phyloP scores from a whole-genome alignment of 345 rosid genomes.

The Toxicodendron radicans region DNA sequence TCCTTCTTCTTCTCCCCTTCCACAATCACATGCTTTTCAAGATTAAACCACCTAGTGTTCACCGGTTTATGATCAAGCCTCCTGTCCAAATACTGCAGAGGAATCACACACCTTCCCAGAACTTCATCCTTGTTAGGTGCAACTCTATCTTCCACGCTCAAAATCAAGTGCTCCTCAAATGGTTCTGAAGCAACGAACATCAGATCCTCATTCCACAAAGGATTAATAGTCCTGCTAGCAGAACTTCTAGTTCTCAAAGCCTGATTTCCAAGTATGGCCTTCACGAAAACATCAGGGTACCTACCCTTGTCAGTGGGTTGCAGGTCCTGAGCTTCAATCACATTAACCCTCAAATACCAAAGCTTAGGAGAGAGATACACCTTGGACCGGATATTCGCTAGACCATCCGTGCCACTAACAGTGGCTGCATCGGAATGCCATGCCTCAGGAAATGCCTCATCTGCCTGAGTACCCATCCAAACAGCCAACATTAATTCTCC shows the following conservation, averaged over 20 bases:
- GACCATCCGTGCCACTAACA: conserved; percentile 70
- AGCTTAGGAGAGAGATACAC: conserved; percentile 93
- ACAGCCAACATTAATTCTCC: conserved; percentile 94
- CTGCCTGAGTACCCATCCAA: conserved; percentile 98
- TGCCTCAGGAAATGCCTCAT: conserved; percentile 97
- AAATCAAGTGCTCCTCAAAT: conserved; percentile 73
- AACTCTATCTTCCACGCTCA: conserved; percentile 81
- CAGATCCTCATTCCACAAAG: conserved; percentile 94
- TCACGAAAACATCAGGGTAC: conserved; percentile 80
- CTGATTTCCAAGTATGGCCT: conserved; percentile 64
- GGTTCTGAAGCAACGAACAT: conserved; percentile 97
- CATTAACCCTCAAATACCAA: conserved; percentile 92
- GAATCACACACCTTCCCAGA: conserved; percentile 60
- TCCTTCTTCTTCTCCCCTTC: conserved; percentile 85
- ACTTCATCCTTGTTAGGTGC: conserved; percentile 84
- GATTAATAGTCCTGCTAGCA: conserved; percentile 60
- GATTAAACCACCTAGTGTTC: conserved; percentile 72
- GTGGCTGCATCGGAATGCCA: conserved; percentile 97
- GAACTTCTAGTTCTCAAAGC: conserved; percentile 60
- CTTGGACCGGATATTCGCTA: conserved; percentile 83
- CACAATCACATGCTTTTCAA: conserved; percentile 62
- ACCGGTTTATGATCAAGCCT: conserved; percentile 75
- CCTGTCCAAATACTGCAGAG: conserved; percentile 53
- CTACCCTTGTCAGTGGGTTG: conserved; percentile 58
- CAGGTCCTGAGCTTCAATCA: conserved; percentile 92